These are phyloP conservation scores for Trametes sanguinea DNA, from an alignment of 768 basidiomycete genomes.

Conservation along the genomic window DNA sequence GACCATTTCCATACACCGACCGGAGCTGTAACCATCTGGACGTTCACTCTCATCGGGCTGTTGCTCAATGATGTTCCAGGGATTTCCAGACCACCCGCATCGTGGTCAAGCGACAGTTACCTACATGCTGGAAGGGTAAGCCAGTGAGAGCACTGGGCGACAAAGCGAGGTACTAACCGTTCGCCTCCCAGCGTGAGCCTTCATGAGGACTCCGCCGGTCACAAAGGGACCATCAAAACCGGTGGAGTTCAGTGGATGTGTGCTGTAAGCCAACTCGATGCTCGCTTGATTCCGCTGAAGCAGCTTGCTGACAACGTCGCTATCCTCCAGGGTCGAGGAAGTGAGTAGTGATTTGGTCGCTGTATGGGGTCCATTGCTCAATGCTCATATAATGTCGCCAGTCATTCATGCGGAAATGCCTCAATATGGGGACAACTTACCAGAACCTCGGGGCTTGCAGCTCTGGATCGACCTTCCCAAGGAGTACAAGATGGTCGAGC, in stretches of 20 bases:
- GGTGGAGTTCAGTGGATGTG: slow-evolving; percentile 98
- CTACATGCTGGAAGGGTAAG: slow-evolving; percentile 83
- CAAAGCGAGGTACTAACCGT: not conserved
- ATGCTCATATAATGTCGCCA: slow-evolving; percentile 13
- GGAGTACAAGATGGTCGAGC: slow-evolving; percentile 82
- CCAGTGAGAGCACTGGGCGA: not conserved
- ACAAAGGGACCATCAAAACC: slow-evolving; percentile 70
- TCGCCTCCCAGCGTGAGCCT: slow-evolving; percentile 52
- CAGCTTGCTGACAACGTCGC: not conserved
- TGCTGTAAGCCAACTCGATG: slow-evolving; percentile 51
- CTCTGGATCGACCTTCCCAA: slow-evolving; percentile 86
- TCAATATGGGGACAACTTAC: slow-evolving; percentile 61
- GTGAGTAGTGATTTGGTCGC: slow-evolving; percentile 29
- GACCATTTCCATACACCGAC: slow-evolving; percentile 75
- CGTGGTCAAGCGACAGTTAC: slow-evolving; percentile 88
- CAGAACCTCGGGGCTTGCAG: slow-evolving; percentile 83
- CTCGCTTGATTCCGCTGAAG: not conserved
- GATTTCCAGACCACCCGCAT: slow-evolving; percentile 93
- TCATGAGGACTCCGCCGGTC: slow-evolving; percentile 92
- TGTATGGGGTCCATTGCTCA: not conserved
- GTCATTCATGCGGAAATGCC: slow-evolving; percentile 91
- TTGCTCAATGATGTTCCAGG: slow-evolving; percentile 39
- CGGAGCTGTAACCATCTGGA: slow-evolving; percentile 58
- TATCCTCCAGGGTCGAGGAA: slow-evolving; percentile 52
- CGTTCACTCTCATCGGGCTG: not conserved